phyloP scores from a whole-genome alignment of 176 grass and related monocot genomes.

The Triticum monococcum region DNA sequence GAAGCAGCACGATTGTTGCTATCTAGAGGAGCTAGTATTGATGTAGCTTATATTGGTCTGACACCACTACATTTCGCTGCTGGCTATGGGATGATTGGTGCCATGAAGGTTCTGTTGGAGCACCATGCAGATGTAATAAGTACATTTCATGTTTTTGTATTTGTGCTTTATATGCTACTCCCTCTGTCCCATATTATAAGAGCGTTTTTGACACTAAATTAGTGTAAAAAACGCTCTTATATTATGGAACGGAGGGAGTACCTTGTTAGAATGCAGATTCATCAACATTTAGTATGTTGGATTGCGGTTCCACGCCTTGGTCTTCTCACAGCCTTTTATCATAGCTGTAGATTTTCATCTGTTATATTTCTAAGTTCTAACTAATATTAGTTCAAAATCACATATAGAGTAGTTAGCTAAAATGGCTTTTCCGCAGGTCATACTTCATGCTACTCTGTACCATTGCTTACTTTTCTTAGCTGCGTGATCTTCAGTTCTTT shows the following conservation, averaged over 20 bases:
- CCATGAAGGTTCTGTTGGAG: neutral
- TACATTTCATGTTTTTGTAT: conserved; percentile 6
- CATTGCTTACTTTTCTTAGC: neutral
- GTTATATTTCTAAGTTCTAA: neutral
- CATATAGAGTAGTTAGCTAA: neutral
- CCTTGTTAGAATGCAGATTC: neutral
- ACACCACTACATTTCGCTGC: conserved; percentile 10
- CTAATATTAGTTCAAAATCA: neutral
- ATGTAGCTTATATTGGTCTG: neutral
- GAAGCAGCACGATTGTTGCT: neutral
- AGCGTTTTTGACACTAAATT: too few relatives aligned
- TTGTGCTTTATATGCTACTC: neutral
- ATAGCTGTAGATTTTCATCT: neutral
- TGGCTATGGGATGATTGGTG: neutral
- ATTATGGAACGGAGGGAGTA: too few relatives aligned
- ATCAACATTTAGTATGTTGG: neutral
- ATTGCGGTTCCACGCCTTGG: neutral
- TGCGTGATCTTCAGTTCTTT: conserved; percentile 54
- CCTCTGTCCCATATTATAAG: too few relatives aligned
- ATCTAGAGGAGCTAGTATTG: neutral
- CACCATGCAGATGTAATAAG: conserved; percentile 12
- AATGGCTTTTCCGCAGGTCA: neutral
- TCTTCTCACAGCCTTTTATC: neutral
- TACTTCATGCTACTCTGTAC: neutral
- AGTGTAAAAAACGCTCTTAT: too few relatives aligned